phyloP scores from a whole-genome alignment of 2,329 filamentous ascomycete genomes.

The Fusarium papillatum region DNA sequence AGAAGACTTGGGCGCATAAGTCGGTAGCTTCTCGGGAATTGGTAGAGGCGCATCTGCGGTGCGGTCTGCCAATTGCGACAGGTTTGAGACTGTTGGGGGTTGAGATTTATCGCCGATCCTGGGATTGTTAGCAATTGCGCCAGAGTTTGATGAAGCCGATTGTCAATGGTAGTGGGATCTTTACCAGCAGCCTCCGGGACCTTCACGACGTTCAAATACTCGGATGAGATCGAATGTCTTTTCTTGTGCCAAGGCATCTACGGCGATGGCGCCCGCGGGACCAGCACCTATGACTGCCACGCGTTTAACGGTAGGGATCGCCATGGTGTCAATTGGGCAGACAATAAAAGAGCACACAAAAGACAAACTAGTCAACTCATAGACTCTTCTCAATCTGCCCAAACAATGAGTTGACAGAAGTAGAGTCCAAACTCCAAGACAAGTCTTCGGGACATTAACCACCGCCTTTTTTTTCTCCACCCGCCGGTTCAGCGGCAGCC shows the following conservation, averaged over 20 bases:
- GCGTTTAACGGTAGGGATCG: constrained; percentile 40
- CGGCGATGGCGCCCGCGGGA: constrained; percentile 70
- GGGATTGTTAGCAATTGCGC: background rate
- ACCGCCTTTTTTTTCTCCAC: constrained; percentile 29
- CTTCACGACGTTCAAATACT: constrained; percentile 73
- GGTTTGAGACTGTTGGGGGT: constrained; percentile 57
- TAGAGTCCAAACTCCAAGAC: background rate
- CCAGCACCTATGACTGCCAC: constrained; percentile 74
- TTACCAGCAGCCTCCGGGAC: constrained; percentile 73
- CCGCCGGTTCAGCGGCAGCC: constrained; percentile 12
- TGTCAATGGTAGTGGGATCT: constrained; percentile 20
- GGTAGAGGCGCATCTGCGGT: constrained; percentile 63
- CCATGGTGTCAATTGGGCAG: constrained; percentile 3
- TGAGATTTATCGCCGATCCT: constrained; percentile 58
- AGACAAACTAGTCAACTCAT: background rate
- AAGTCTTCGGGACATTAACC: constrained; percentile 22
- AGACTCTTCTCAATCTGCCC: no score
- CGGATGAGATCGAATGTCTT: constrained; percentile 69
- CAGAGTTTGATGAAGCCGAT: background rate
- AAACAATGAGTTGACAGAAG: background rate
- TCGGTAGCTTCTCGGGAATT: constrained; percentile 62
- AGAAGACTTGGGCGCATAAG: constrained; percentile 54
- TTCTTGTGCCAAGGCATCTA: constrained; percentile 72
- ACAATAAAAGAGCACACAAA: background rate
- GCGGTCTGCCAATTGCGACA: constrained; percentile 60